Percentiles rank a stretch among this genome's conserved stretches.
phyloP scores from a whole-genome alignment of 2,329 filamentous ascomycete genomes.

The Ophiostoma sp. region DNA sequence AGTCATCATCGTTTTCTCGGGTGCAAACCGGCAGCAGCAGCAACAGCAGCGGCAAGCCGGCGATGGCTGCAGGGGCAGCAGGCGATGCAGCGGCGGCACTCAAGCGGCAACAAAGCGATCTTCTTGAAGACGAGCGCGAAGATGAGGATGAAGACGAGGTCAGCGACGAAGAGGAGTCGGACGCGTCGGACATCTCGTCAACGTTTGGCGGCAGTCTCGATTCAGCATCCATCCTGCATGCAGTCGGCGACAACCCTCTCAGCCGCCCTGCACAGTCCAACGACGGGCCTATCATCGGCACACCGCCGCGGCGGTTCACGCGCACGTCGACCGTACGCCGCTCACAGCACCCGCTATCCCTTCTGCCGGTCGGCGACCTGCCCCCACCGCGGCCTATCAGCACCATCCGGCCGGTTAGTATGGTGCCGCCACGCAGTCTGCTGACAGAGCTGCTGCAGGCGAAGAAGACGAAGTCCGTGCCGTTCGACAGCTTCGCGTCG shows the following conservation, averaged over 20 bases:
- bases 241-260: conserved; percentile 51
- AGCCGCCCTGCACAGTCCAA: conserved; percentile 41
- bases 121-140: conserved; percentile 40
- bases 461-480: conserved; percentile 63
- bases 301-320: conserved; percentile 55
- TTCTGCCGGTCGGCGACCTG: conserved; percentile 57
- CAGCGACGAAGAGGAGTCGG: conserved; percentile 43
- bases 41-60: conserved; percentile 11
- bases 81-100: background rate
- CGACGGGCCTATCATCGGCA: conserved; percentile 50
- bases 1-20: conserved; percentile 8
- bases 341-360: conserved; percentile 50
- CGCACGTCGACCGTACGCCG: conserved; percentile 60
- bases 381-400: conserved; percentile 66
- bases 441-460: conserved; percentile 67
- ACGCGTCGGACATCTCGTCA: conserved; percentile 57
- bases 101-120: conserved; percentile 44
- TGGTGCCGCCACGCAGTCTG: conserved; percentile 63
- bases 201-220: conserved; percentile 64
- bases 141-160: conserved; percentile 40
- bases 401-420: conserved; percentile 59
- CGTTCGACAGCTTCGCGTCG: conserved; percentile 70
- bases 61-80: background rate
- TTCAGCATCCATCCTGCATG: conserved; percentile 63
- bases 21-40: conserved; percentile 17